Evolutionary conservation across 1,139 yeast genomes (phyloP).

Genomic region (Taphrina confusa): DNA sequence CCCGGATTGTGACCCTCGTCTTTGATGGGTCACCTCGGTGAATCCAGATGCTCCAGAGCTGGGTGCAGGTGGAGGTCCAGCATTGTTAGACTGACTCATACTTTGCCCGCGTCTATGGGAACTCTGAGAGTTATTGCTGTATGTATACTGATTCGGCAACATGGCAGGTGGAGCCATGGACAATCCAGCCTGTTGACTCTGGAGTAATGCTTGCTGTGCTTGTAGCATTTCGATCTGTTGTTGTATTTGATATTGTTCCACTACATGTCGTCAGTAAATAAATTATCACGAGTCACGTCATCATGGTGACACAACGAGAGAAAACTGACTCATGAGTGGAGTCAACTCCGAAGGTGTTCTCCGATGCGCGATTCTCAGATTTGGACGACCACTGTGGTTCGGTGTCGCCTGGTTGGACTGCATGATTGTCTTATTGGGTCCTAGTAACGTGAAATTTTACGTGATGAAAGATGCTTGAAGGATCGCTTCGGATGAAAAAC

Average conservation of each 20-base stretch:
- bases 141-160: conserved; percentile 10
- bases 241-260: conserved; percentile 34
- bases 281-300: not conserved
- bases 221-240: conserved; percentile 34
- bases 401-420: conserved; percentile 34
- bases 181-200: conserved; percentile 32
- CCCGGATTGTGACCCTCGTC: conserved; percentile 56
- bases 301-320: not conserved
- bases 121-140: conserved; percentile 18
- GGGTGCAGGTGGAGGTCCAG: conserved; percentile 33
- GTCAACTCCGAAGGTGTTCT: conserved; percentile 35
- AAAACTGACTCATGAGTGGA: conserved; percentile 33
- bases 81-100: conserved; percentile 35
- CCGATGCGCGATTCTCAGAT: conserved; percentile 32
- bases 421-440: conserved; percentile 2
- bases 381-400: conserved; percentile 22
- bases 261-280: conserved; percentile 1
- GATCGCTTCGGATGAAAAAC: not conserved
- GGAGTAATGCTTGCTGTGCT: conserved; percentile 35
- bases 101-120: conserved; percentile 41
- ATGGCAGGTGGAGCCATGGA: conserved; percentile 23
- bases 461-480: not conserved
- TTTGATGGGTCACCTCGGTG: conserved; percentile 27
- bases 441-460: not conserved
- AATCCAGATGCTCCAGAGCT: conserved; percentile 35